Base-by-base conservation (phyloP, 2,329 filamentous ascomycete genomes). In the Diplodia scrobiculata region DNA sequence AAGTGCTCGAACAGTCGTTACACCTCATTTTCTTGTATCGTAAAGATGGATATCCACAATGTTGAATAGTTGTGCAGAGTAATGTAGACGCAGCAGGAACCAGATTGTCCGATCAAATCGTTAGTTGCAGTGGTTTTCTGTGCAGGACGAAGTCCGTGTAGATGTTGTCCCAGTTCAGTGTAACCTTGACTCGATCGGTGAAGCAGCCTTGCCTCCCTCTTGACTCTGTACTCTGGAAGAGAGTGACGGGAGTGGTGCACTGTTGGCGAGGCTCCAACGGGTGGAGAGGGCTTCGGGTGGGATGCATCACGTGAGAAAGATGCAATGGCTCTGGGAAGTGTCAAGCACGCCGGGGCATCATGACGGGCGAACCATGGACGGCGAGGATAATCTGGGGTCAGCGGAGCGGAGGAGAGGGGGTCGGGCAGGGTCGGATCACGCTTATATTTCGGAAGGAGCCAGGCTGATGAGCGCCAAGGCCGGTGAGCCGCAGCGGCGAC, bases 401-500 rank as follows among this genome's bases (percentile, higher is more conserved):
- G 21, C 25, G 38, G 38, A 19, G 52, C 17, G 52, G 52, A 55
- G 52, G 32, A 11, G 32, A 25, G 7, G 54, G 21, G 21, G 41
- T 41, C 21, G 29, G 54, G n/a, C 54, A 58, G 21, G 54, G 34
- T 25, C 48, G 25, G 48, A 11, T 21, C 52, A 54, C 52, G 52
- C 52, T 54, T 54, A 54, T 54, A 38, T 54, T 38, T 36, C 38
- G 55, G 55, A 47, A 60, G 38, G 59, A n/a, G 27, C 47, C 45
- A 51, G 27, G 45, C 41, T 25, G 25, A 32, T 34, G 45, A 51
- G 19, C 38, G 55, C 55, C 55, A 60, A 60, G 55, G n/a, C 21
- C 13, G 38, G 21, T 63, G 59, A 63, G 59, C 45, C 59, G 59
- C 59, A 32, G 17, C 55, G 55, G 55, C 59, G 21, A 63, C 59